Conservation (phyloP, 2,329 filamentous ascomycete genomes). For the Fusarium haematococcum region DNA sequence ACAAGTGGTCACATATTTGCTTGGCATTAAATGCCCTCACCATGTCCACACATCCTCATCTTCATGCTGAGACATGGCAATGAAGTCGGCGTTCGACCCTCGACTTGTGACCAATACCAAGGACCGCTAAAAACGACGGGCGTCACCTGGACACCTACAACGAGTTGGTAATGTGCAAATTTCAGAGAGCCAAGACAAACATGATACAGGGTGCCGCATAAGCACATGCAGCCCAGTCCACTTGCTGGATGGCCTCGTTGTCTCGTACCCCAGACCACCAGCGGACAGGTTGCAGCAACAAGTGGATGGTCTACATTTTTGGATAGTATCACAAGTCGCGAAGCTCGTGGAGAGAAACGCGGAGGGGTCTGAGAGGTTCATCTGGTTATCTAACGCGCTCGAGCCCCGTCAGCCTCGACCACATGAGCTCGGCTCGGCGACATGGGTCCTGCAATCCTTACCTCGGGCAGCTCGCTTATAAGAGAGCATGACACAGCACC, state of each 20-base stretch:
- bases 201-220: not conserved
- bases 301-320: no score
- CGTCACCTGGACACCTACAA: not conserved
- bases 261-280: not conserved
- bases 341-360: not conserved
- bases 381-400: not conserved
- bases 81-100: not conserved
- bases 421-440: not conserved
- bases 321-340: not conserved
- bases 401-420: not conserved
- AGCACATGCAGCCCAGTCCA: not conserved
- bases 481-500: not conserved
- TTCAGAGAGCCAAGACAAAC: not conserved
- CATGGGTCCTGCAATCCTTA: not conserved
- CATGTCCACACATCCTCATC: not conserved
- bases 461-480: not conserved
- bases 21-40: not conserved
- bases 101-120: not conserved
- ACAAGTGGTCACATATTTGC: not conserved
- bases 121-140: not conserved
- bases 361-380: not conserved
- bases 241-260: not conserved
- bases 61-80: not conserved
- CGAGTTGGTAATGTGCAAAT: not conserved
- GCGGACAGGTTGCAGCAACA: no score